A percentile compares a stretch with the other conserved stretches of the same genome.
Evolutionary conservation across 768 basidiomycete genomes (phyloP).

Genomic region (Gymnopilus dilepis): DNA sequence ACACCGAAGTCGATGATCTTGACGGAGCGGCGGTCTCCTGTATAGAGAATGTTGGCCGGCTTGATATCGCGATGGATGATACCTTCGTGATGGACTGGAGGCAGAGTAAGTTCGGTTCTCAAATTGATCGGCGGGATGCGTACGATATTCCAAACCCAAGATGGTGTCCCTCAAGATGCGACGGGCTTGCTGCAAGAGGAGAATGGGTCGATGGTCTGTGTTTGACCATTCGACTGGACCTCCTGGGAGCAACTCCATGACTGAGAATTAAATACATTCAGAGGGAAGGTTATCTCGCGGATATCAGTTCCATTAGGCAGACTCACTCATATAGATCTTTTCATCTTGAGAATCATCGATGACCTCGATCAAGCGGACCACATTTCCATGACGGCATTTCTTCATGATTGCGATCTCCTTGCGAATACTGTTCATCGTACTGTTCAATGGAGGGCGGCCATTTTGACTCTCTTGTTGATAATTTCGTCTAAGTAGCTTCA

Average conservation of each 20-base stretch:
- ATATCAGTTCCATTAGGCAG: background rate
- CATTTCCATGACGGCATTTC: constrained; percentile 78
- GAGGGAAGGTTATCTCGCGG: background rate
- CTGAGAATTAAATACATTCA: constrained; percentile 24
- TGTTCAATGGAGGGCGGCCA: constrained; percentile 46
- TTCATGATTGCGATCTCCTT: constrained; percentile 94
- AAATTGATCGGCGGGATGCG: constrained; percentile 18
- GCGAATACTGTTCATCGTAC: constrained; percentile 75
- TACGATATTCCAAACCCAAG: constrained; percentile 49
- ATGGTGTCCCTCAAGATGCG: constrained; percentile 47
- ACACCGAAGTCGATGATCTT: constrained; percentile 92
- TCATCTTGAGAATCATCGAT: constrained; percentile 85
- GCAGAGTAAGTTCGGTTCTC: background rate
- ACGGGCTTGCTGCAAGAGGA: constrained; percentile 42
- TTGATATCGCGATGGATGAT: constrained; percentile 93
- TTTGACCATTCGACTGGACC: constrained; percentile 47
- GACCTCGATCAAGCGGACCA: constrained; percentile 84
- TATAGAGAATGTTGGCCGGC: constrained; percentile 84
- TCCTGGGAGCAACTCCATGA: constrained; percentile 48
- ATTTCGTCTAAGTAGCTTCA: constrained; percentile 54
- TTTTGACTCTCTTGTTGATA: constrained; percentile 34
- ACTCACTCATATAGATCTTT: constrained; percentile 85
- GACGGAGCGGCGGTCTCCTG: constrained; percentile 54
- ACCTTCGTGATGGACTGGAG: constrained; percentile 43
- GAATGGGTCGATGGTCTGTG: constrained; percentile 35